Evolutionary conservation across 306 rosid genomes (phyloP), one percentile per base, ranked within the genome.

Genomic region (Trichosanthes cucumerina): DNA sequence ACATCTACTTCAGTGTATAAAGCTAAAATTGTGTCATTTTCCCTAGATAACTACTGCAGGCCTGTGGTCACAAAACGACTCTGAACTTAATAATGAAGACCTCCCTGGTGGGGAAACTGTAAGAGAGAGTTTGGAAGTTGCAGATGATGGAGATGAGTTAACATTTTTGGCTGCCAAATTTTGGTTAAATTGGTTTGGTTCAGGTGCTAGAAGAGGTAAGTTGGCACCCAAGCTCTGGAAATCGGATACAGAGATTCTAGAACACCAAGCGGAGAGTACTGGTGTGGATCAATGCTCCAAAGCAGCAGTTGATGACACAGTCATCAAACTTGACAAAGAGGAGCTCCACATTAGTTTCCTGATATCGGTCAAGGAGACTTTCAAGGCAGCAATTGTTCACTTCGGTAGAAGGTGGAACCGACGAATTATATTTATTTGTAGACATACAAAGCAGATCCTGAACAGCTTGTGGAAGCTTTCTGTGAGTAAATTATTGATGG

Each of bases 111-210:
- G 76, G 39, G 78, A 81, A 82, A 58, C 69, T 68, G 80, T 70
- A 70, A 81, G 81, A 54, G 84, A 90, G 50, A 79, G 82, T 82
- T 64, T 84, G 53, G 93, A 90, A 77, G 80, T 84, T 88, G 60
- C 89, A 76, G 86, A 83, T 78, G 90, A 82, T 82, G 97, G 79
- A 62, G 92, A 92, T 74, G 95, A 82, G 44, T 58, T 90, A 53
- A 84, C 93, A 72, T 85, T 79, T 83, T 84, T 87, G 79, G 89
- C 88, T 77, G 82, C 89, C 65, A 91, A 90, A 59, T 84, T 86
- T 85, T 89, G 88, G 93, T 81, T 90, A 85, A 90, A 82, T 83
- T 90, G 94, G 95, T 80, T 92, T 87, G 91, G 91, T 87, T 87
- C 89, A 41, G 83, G 87, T 77, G 83, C 87, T 79, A 92, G 91